Base-by-base conservation (phyloP, 148 eudicot genomes). In the Amaranthus cruentus region DNA sequence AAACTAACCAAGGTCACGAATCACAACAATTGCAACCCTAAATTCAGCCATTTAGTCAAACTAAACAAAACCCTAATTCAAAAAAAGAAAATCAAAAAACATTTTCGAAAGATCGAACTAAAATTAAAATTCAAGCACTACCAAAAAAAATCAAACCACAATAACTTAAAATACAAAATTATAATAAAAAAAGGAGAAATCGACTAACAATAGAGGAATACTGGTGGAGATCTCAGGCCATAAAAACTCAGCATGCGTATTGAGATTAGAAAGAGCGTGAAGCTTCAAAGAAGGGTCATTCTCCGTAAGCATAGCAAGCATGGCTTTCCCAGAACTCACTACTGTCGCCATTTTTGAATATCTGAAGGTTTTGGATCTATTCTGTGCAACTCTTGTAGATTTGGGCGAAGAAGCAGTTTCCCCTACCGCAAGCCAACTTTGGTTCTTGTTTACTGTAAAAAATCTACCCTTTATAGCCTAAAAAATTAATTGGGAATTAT, bases 141-240 rank as follows among this genome's bases (percentile, higher is more conserved):
- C 66, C 66, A 38, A 62, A 2, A 62, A 18, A 46, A n/a, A 0
- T 1, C 6, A 51, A 53, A 54, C 42, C 53, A 64, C 3, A 9
- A 15, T 61, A 61, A 59, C 43, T 21, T 14, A 15, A 43, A 50
- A 47, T 3, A 44, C 6, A 8, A 71, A 53, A 9, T 47, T 47
- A 7, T 4, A 12, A 50, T 38, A 48, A 3, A 28, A 70, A 5
- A 47, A 13, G 38, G 38, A 28, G 38, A 28, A 28, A 28, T 28
- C 38, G 38, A 28, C 38, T 59, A 86, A 93, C 98, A 93, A 88
- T 56, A 78, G 83, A 42, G 96, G 91, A 2, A 92, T 89, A 63
- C 89, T 84, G 6, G 93, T 87, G 9, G 98, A 93, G 86, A 93
- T 92, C 88, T 90, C 98, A 2, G 93, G 98, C 98, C 98, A 92